Evolutionary conservation across 306 rosid genomes (phyloP), one percentile per base, ranked within the genome.

Genomic region (Carpinus fangiana): DNA sequence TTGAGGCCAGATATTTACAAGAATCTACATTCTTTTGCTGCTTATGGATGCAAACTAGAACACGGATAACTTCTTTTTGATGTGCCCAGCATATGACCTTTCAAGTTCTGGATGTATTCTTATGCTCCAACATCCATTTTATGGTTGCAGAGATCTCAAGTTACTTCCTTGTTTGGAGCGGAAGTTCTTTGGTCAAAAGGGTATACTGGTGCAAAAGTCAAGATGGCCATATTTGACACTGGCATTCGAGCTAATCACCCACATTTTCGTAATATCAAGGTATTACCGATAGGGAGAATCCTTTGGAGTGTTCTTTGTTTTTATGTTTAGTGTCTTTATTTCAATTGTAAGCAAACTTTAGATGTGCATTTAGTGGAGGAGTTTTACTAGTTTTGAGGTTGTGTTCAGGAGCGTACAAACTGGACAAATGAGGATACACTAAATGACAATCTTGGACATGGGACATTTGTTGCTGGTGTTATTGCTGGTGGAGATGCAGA

Each of bases 401-500:
- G 18, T 79, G 59, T 82, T 23, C 85, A 93, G 99, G 99, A 95
- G 85, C 98, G 99, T 23, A 95, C 99, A 56, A 95, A 95, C 85
- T 95, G 99, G 99, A 95, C 99, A 53, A 90, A 89, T 81, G 97
- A 95, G 85, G 93, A 95, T 82, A 93, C 97, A 0, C 75, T 95
- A 75, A 95, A 95, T 38, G 99, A 95, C 82, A 95, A 95, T 78
- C 99, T 94, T 77, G 97, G 98, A 72, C 98, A 94, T 76, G 98
- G 98, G 84, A 92, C 98, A 53, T 94, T 94, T 81, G 98, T 94
- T 78, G 98, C 98, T 66, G 98, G 98, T 78, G 98, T 94, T 69
- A 82, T 92, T 81, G 96, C 98, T 70, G 97, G 97, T 73, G 88
- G 80, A 76, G 94, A 95, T 86, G 79, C 89, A 26, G 97, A 89